A percentile compares a stretch with the other conserved stretches of the same genome.
Evolutionary conservation across 352 stramenopile genomes (phyloP).

Genomic region (Phytophthora pluvialis): DNA sequence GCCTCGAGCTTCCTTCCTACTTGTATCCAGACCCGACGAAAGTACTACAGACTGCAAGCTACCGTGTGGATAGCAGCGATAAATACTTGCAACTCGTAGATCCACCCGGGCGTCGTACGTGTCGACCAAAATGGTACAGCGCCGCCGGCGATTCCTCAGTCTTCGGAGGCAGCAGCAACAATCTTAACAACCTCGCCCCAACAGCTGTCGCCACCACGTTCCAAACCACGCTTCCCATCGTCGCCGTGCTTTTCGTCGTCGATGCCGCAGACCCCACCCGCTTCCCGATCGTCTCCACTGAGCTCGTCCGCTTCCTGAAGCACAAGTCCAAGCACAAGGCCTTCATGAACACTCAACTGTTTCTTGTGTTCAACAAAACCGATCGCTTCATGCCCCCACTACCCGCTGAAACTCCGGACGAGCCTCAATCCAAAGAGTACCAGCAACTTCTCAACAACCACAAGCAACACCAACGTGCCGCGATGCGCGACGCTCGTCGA

Average conservation of each 20-base stretch:
- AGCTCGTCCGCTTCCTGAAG: constrained; percentile 60
- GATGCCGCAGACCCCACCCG: constrained; percentile 50
- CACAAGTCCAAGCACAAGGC: constrained; percentile 34
- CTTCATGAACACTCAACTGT: constrained; percentile 47
- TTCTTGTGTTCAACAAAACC: constrained; percentile 68
- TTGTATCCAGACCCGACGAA: constrained; percentile 41
- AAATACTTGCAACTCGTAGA: constrained; percentile 58
- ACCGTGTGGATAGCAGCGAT: constrained; percentile 47
- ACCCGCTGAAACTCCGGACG: constrained; percentile 20
- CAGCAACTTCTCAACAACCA: constrained; percentile 30
- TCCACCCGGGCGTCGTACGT: constrained; percentile 42
- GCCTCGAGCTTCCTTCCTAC: constrained; percentile 24
- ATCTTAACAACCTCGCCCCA: constrained; percentile 28
- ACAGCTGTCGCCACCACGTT: constrained; percentile 9
- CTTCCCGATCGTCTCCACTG: constrained; percentile 55
- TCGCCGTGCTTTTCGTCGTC: constrained; percentile 60
- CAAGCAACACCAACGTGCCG: constrained; percentile 38
- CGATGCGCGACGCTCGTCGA: constrained; percentile 42
- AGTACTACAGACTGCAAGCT: constrained; percentile 30
- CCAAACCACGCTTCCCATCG: constrained; percentile 38
- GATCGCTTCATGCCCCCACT: constrained; percentile 35
- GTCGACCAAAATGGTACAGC: constrained; percentile 48
- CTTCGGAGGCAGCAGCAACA: constrained; percentile 23
- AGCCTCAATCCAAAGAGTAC: constrained; percentile 21
- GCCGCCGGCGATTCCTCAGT: constrained; percentile 11